phyloP scores from a whole-genome alignment of 192 early-diverging fungal genomes.

The Jimgerdemannia flammicorona region DNA sequence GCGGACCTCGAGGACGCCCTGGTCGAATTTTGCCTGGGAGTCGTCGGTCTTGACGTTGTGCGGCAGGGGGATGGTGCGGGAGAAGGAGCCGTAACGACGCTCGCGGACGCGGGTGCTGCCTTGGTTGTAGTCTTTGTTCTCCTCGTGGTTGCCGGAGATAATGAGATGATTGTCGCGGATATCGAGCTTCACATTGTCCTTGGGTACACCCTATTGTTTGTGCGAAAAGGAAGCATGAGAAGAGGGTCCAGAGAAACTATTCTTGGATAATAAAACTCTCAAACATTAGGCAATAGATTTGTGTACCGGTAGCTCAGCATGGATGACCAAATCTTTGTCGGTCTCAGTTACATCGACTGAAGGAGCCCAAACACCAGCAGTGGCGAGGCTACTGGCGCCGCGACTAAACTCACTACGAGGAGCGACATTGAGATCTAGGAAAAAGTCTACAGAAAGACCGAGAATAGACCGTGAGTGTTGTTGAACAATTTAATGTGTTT shows the following conservation, averaged over 20 bases:
- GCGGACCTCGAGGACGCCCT: conserved; percentile 48
- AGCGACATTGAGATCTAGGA: too few species aligned
- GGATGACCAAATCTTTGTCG: conserved; percentile 40
- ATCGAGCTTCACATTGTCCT: conserved; percentile 55
- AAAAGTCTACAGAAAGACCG: too few species aligned
- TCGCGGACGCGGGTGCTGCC: conserved; percentile 35
- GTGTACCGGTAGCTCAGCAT: conserved; percentile 44
- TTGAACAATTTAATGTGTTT: too few species aligned
- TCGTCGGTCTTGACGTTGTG: conserved; percentile 38
- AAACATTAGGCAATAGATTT: too few species aligned
- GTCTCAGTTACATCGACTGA: conserved; percentile 46
- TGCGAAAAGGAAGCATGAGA: too few species aligned
- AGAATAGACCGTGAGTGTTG: too few species aligned
- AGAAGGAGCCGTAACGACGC: conserved; percentile 45
- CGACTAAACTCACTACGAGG: too few species aligned
- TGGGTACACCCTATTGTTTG: conserved; percentile 33
- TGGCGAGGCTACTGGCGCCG: too few species aligned
- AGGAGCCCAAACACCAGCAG: too few species aligned
- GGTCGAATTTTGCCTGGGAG: conserved; percentile 45
- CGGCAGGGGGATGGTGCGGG: conserved; percentile 43
- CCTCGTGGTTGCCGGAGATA: conserved; percentile 28
- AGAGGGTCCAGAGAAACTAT: too few species aligned
- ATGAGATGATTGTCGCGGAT: conserved; percentile 39
- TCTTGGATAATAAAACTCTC: too few species aligned
- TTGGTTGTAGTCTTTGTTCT: conserved; percentile 33